phyloP scores from a whole-genome alignment of 176 grass and related monocot species.

The Paspalum vaginatum region DNA sequence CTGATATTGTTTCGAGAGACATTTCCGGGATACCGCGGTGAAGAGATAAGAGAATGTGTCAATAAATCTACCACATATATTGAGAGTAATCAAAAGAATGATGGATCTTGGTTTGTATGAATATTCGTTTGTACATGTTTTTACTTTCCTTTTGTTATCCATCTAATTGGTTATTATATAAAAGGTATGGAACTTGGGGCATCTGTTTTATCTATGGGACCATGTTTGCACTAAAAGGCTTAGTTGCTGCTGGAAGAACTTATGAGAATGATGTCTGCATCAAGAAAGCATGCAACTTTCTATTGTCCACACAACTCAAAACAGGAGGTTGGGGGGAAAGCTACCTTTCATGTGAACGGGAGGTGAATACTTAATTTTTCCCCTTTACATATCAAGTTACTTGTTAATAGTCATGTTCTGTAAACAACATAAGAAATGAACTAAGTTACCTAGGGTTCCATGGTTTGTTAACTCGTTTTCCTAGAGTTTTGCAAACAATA shows the following conservation, averaged over 20 bases:
- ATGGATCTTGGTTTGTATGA: conserved; percentile 28
- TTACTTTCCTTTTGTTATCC: background rate
- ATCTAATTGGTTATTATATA: background rate
- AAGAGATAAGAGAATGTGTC: background rate
- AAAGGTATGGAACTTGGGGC: conserved; percentile 40
- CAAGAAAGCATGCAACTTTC: conserved; percentile 27
- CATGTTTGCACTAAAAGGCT: background rate
- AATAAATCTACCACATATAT: conserved; percentile 9
- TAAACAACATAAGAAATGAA: background rate
- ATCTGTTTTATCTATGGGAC: conserved; percentile 35
- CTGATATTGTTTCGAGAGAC: background rate
- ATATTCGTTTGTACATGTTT: background rate
- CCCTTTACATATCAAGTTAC: background rate
- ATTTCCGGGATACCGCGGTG: background rate
- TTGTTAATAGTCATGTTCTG: background rate
- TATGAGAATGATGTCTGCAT: conserved; percentile 21
- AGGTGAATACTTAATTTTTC: conserved; percentile 7
- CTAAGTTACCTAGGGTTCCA: background rate
- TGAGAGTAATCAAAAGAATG: conserved; percentile 18
- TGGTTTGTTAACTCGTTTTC: background rate
- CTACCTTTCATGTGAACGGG: background rate
- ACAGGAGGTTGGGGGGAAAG: conserved; percentile 36
- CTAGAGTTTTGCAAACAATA: background rate
- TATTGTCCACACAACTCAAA: conserved; percentile 25
- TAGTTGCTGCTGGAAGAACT: conserved; percentile 8